A percentile compares a stretch with the other conserved stretches of the same genome.
Evolutionary conservation across 257 asterid species (phyloP).

Genomic region (Hygrophila difformis): DNA sequence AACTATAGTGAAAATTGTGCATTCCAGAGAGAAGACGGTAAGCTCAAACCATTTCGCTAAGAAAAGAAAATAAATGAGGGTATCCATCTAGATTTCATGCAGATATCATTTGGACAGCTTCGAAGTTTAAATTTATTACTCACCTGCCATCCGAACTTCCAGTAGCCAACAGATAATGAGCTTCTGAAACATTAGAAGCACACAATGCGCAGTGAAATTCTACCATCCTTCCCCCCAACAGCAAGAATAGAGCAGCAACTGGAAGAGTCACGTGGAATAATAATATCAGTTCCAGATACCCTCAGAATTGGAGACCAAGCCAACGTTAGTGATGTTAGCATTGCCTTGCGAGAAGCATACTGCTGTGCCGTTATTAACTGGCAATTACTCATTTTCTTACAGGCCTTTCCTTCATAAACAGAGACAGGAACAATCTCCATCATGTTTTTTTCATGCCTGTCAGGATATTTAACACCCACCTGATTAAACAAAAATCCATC

Average conservation of each 20-base stretch:
- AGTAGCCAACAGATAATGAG: conserved; percentile 50
- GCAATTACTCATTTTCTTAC: conserved; percentile 22
- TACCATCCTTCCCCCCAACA: conserved; percentile 74
- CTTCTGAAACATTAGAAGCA: conserved; percentile 34
- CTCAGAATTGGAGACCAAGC: conserved; percentile 84
- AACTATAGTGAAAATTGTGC: no score
- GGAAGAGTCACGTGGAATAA: conserved; percentile 32
- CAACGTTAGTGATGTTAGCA: conserved; percentile 64
- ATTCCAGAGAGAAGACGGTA: no score
- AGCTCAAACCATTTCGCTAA: no score
- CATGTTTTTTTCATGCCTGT: conserved; percentile 17
- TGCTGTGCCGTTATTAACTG: conserved; percentile 45
- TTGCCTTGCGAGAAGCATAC: conserved; percentile 64
- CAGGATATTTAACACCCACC: conserved; percentile 27
- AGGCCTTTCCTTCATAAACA: conserved; percentile 19
- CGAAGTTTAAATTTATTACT: conserved; percentile 22
- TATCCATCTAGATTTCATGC: no score
- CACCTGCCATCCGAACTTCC: conserved; percentile 90
- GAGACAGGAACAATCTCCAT: conserved; percentile 26
- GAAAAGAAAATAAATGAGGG: no score
- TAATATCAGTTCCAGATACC: conserved; percentile 26
- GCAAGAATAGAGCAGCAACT: conserved; percentile 62
- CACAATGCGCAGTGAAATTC: conserved; percentile 52
- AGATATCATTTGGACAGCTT: conserved; percentile 2
- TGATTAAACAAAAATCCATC: conserved; percentile 19